Evolutionary conservation across 2,329 filamentous ascomycete species (phyloP), one percentile per base, ranked within the genome.

Genomic region (Aspergillus sp.): DNA sequence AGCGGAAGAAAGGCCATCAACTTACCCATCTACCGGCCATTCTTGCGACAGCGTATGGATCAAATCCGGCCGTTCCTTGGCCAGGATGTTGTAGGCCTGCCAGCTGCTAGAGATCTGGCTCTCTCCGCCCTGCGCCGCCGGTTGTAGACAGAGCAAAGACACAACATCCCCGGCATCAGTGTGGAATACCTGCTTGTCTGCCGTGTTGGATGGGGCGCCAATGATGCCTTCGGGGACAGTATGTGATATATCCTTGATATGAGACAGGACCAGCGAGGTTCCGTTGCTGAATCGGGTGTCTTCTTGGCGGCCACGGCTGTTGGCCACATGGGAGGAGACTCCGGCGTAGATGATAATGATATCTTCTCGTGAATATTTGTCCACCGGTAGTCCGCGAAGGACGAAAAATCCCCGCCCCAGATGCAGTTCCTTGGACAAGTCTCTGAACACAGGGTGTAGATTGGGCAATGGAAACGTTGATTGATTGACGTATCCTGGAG

Each of bases 91-190:
- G 55, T 77, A 76, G 0, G 77, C 65, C 29, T 60, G 65, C 69
- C 70, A 74, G 27, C 62, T 70, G 53, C 70, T 73, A 4, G 73
- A 73, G 48, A 71, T 65, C 59, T 78, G 66, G 50, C 71, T 74
- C 41, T 70, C 57, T 0, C 76, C 76, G 3, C 76, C 75, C 28
- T 66, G 52, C 1, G 64, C 66, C 1, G 74, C 70, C 10, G 64
- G 63, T 12, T 63, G 62, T 1, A 74, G 55, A 3, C 61, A 64
- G 8, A 71, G 67, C 7, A 79, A 58, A 7, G 72, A 68, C 4
- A 78, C 67, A 4, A 78, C 67, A 52, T 78, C 73, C 2, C 73
- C 73, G 1, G 62, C 57, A 56, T 78, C 74, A 0, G 75, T 78
- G 55, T 78, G 76, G 47, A 77, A 77, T n/a, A 56, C 39, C 10